phyloP scores from a whole-genome alignment of 768 basidiomycete genomes.

The Suillus subaureus region DNA sequence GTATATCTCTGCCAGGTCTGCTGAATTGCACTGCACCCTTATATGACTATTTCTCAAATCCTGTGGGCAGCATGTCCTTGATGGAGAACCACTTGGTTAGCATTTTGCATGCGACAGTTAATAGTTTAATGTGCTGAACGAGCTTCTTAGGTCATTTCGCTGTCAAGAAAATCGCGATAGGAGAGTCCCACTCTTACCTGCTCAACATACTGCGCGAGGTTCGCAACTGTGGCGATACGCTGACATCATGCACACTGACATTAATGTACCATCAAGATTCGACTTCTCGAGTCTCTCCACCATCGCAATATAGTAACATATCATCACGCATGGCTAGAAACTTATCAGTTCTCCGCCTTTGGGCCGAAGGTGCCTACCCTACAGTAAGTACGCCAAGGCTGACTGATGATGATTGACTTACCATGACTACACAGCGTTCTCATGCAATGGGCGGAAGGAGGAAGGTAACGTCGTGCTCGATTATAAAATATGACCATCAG shows the following conservation, averaged over 20 bases:
- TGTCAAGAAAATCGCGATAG: conserved; percentile 96
- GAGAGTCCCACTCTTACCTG: conserved; percentile 85
- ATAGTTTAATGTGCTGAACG: not conserved
- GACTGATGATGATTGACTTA: not conserved
- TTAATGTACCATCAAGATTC: conserved; percentile 49
- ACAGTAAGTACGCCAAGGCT: conserved; percentile 54
- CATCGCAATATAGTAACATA: conserved; percentile 96
- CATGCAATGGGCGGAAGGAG: conserved; percentile 95
- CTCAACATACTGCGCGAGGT: conserved; percentile 81
- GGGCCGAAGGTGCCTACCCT: conserved; percentile 87
- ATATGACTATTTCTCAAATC: conserved; percentile 9
- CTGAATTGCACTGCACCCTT: not conserved
- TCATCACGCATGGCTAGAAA: conserved; percentile 94
- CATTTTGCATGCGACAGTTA: conserved; percentile 7
- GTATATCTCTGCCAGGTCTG: conserved; percentile 87
- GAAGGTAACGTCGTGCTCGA: conserved; percentile 44
- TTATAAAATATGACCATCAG: not conserved
- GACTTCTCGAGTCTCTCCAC: conserved; percentile 80
- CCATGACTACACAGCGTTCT: conserved; percentile 54
- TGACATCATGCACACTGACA: not conserved
- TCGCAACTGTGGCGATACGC: conserved; percentile 14
- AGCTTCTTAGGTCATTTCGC: conserved; percentile 72
- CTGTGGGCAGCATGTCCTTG: conserved; percentile 69
- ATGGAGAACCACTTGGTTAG: conserved; percentile 80
- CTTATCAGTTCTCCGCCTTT: conserved; percentile 82